Evolutionary conservation across 1,139 yeast genomes (phyloP).

Genomic region (Insectozyma bohioensis): DNA sequence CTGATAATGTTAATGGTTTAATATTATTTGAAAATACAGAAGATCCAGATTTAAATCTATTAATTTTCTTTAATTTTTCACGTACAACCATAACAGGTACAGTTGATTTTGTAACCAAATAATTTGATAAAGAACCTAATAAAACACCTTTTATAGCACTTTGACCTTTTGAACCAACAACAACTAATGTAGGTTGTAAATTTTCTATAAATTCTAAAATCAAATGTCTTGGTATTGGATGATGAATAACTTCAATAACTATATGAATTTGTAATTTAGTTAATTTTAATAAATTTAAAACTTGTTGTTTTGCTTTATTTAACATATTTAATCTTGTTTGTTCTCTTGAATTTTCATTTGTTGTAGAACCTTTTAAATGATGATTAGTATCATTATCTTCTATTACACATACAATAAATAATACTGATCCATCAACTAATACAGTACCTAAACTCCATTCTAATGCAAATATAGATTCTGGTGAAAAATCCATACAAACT

Average conservation of each 20-base stretch:
- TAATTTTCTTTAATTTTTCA: slow-evolving; percentile 73
- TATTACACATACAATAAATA: slow-evolving; percentile 76
- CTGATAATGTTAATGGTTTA: slow-evolving; percentile 50
- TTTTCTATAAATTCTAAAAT: slow-evolving; percentile 81
- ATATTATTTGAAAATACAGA: slow-evolving; percentile 50
- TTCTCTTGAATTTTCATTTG: slow-evolving; percentile 46
- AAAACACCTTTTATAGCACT: slow-evolving; percentile 75
- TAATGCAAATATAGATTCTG: slow-evolving; percentile 81
- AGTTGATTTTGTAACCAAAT: slow-evolving; percentile 71
- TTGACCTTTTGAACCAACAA: slow-evolving; percentile 80
- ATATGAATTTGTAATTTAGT: slow-evolving; percentile 79
- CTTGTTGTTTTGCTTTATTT: slow-evolving; percentile 59
- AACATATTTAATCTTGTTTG: slow-evolving; percentile 56
- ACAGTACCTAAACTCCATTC: slow-evolving; percentile 92
- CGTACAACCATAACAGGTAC: slow-evolving; percentile 93
- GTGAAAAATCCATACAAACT: slow-evolving; percentile 78
- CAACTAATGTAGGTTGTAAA: slow-evolving; percentile 77
- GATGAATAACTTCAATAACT: slow-evolving; percentile 75
- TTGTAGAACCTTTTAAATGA: slow-evolving; percentile 41
- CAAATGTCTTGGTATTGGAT: slow-evolving; percentile 85
- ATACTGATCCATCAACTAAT: slow-evolving; percentile 77
- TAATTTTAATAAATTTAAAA: slow-evolving; percentile 58
- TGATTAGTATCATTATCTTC: slow-evolving; percentile 62
- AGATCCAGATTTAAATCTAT: slow-evolving; percentile 53
- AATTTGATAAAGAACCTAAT: slow-evolving; percentile 73